Percentiles rank a stretch among this genome's conserved stretches.
phyloP scores from a whole-genome alignment of 2,329 filamentous ascomycete species.

The Calonectria pseudoreteaudii region DNA sequence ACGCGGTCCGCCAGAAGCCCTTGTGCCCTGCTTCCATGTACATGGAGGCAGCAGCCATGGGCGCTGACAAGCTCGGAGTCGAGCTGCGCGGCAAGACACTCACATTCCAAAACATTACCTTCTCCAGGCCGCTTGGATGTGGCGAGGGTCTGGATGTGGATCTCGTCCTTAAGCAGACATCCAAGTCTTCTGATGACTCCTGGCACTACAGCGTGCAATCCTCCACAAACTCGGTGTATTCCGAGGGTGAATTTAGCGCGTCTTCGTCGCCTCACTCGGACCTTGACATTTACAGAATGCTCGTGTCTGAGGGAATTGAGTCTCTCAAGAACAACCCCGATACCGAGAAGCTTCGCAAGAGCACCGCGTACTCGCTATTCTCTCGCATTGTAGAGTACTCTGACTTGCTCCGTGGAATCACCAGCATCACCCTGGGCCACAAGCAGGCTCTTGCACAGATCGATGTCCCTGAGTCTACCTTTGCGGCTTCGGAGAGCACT shows the following conservation, averaged over 20 bases:
- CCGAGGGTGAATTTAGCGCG: constrained; percentile 25
- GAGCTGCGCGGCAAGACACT: constrained; percentile 19
- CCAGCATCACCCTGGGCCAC: constrained; percentile 24
- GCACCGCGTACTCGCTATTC: constrained; percentile 31
- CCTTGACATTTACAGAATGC: constrained; percentile 25
- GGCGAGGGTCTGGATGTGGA: constrained; percentile 17
- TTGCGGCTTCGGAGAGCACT: constrained; percentile 18
- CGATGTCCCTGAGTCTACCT: constrained; percentile 24
- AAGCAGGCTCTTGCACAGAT: constrained; percentile 32
- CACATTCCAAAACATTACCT: constrained; percentile 27
- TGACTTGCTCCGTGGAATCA: constrained; percentile 29
- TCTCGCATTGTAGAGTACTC: constrained; percentile 34
- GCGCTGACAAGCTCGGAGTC: constrained; percentile 21
- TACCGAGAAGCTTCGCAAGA: constrained; percentile 26
- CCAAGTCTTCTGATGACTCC: constrained; percentile 1
- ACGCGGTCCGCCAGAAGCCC: constrained; percentile 30
- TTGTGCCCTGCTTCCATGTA: constrained; percentile 39
- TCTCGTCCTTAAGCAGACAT: constrained; percentile 7
- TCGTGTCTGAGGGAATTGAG: constrained; percentile 23
- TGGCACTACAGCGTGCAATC: constrained; percentile 27
- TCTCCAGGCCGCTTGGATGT: constrained; percentile 25
- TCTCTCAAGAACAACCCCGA: constrained; percentile 19
- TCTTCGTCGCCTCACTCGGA: constrained; percentile 11
- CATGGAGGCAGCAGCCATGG: constrained; percentile 35
- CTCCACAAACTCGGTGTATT: constrained; percentile 13